phyloP scores from a whole-genome alignment of 352 stramenopile species.

The Globisporangium abappressorium region DNA sequence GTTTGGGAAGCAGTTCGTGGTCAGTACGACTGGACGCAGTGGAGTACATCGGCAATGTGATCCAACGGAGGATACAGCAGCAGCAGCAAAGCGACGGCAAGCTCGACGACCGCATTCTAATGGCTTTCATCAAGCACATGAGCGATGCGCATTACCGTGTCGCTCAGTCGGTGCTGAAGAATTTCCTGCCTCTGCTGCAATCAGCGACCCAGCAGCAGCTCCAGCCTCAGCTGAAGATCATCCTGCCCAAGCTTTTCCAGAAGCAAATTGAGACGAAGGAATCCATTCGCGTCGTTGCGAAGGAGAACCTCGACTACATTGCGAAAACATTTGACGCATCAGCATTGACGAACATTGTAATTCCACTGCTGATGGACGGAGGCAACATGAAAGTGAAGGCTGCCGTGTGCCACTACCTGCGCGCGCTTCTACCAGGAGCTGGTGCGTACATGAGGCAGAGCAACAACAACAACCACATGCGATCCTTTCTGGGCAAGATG shows the following conservation, averaged over 20 bases:
- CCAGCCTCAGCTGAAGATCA: constrained; percentile 43
- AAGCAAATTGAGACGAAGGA: constrained; percentile 81
- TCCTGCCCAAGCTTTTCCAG: constrained; percentile 68
- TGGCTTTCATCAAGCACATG: constrained; percentile 58
- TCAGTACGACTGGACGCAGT: constrained; percentile 63
- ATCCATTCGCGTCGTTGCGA: constrained; percentile 40
- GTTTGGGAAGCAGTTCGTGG: constrained; percentile 57
- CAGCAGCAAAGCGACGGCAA: constrained; percentile 28
- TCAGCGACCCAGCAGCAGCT: constrained; percentile 39
- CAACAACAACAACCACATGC: constrained; percentile 64
- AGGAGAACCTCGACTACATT: constrained; percentile 63
- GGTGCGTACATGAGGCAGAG: constrained; percentile 61
- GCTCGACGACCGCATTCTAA: constrained; percentile 56
- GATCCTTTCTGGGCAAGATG: constrained; percentile 64
- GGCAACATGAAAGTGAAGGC: constrained; percentile 80
- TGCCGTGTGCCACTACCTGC: constrained; percentile 65
- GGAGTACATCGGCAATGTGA: constrained; percentile 36
- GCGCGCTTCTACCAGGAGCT: constrained; percentile 46
- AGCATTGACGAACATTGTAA: constrained; percentile 39
- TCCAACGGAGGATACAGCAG: constrained; percentile 20
- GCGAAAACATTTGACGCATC: constrained; percentile 44
- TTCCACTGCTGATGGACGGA: constrained; percentile 65
- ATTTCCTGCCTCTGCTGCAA: constrained; percentile 52
- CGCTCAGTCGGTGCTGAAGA: constrained; percentile 59
- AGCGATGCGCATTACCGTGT: constrained; percentile 75